Conservation (phyloP, 2,329 filamentous ascomycete species). For the Rutstroemia sp. region DNA sequence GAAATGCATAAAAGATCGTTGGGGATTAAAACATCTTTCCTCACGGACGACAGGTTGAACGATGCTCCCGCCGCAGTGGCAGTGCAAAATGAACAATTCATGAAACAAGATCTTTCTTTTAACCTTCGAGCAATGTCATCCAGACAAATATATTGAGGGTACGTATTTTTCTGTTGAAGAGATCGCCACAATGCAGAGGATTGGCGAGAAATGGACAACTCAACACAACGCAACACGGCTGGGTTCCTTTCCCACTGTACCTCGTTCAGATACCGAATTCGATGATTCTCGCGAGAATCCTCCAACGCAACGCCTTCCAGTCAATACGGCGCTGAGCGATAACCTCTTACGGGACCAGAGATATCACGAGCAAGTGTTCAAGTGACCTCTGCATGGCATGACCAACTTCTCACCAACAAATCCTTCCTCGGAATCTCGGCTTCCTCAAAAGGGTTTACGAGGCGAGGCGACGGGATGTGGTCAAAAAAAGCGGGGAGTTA, state of each 20-base stretch:
- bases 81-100: background rate
- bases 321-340: background rate
- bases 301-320: background rate
- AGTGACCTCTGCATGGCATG: slow-evolving; percentile 5
- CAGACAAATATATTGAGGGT: background rate
- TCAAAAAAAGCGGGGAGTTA: too few species aligned
- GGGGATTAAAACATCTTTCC: slow-evolving; percentile 3
- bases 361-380: slow-evolving; percentile 2
- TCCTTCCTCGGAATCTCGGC: too few species aligned
- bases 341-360: background rate
- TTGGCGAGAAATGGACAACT: background rate
- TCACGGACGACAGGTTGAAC: slow-evolving; percentile 8
- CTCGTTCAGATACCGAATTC: too few species aligned
- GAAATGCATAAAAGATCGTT: slow-evolving; percentile 4
- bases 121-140: background rate
- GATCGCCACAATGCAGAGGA: background rate
- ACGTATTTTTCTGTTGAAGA: background rate
- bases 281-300: too few species aligned
- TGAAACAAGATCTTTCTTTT: background rate
- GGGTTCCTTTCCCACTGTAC: too few species aligned
- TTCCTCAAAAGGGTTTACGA: too few species aligned
- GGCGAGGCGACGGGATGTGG: too few species aligned
- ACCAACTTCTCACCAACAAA: background rate
- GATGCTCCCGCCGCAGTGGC: slow-evolving; percentile 6
- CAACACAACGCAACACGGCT: too few species aligned